Base-by-base conservation (phyloP, 805 yeast genomes). In the Teunomyces lycoperdinae region DNA sequence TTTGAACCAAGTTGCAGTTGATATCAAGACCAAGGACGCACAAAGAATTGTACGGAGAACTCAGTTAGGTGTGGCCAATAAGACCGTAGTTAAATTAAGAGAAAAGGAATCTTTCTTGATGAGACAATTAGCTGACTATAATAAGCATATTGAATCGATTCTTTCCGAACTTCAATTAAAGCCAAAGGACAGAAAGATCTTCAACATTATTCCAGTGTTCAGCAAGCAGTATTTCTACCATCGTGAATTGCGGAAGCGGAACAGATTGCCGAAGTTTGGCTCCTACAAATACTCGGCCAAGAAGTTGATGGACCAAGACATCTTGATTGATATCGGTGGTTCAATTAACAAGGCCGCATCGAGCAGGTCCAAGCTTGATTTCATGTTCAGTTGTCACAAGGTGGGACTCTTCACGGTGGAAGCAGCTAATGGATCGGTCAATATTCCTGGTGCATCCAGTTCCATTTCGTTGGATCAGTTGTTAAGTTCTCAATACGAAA, bases 1-100 rank as follows among this genome's bases (percentile, higher is more conserved):
- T 10, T 67, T 94, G 49, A 89, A 90, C 58, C 89, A 87, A 52
- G 84, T 94, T 51, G 96, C 97, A 0, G 68, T 77, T 46, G 97
- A 92, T 53, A 89, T 94, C 53, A 71, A 67, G 54, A 74, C 77
- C 5, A 72, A 76, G 54, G 76, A 72, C 52, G 60, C 68, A 9
- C 79, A 74, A 51, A 64, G 80, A 50, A 60, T 63, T 32, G 62
- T 66, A 33, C 58, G 81, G 9, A 68, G 69, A 20, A 60, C 66
- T 13, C 80, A 78, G 51, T 57, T 75, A 31, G 63, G 58, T 10
- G 64, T 73, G 8, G 75, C 80, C 9, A 51, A 64, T 26, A 71
- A 67, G 9, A 74, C 83, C 0, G 58, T 73, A 41, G 58, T 66
- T 6, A 79, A 77, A 50, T 60, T 80, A 48, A 61, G 62, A 14